phyloP scores from a whole-genome alignment of 2,329 filamentous ascomycete genomes.

The Celoporthe dispersa region DNA sequence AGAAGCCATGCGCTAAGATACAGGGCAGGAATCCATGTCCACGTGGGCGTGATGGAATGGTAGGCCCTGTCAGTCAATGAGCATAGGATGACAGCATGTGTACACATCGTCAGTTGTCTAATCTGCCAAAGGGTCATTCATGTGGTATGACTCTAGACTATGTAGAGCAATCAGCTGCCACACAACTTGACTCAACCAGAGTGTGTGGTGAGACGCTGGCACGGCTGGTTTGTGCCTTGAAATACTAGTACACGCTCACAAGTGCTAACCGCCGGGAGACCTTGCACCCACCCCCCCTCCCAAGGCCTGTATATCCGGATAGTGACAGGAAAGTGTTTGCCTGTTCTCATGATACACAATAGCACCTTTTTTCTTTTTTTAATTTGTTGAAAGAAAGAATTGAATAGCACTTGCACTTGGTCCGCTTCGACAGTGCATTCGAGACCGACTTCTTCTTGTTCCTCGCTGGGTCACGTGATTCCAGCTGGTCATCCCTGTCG shows the following conservation, averaged over 20 bases:
- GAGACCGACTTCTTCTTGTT: neutral
- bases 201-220: neutral
- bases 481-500: neutral
- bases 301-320: neutral
- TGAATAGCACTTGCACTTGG: neutral
- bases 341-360: neutral
- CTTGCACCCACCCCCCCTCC: neutral
- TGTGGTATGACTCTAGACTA: neutral
- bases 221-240: neutral
- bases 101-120: neutral
- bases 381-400: no score
- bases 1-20: neutral
- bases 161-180: neutral
- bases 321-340: neutral
- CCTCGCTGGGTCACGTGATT: slow-evolving; percentile 1
- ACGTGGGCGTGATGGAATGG: slow-evolving; percentile 4
- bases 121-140: neutral
- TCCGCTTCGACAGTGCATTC: neutral
- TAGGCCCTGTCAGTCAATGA: neutral
- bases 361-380: no score
- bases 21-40: neutral
- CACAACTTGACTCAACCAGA: neutral
- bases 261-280: neutral
- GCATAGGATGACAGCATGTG: neutral
- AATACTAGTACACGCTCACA: neutral